Base-by-base conservation (phyloP, 306 rosid genomes). In the Carpinus fangiana region DNA sequence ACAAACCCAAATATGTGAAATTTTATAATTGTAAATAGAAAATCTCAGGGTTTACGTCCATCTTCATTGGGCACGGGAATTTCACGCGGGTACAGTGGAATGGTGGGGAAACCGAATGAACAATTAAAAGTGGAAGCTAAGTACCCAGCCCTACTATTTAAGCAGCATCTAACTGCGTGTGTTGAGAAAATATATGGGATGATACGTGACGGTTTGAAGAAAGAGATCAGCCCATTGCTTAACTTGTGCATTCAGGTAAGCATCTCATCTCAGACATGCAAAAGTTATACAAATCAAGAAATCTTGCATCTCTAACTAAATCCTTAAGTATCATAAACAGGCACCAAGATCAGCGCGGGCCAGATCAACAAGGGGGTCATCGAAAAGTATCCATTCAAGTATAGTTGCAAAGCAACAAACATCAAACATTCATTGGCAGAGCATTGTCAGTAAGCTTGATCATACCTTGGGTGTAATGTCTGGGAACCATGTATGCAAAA, bases 1-100 rank as follows among this genome's bases (percentile, higher is more conserved):
- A 14, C 16, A 70, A 76, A 79, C 60, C 48, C 38, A 2, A 31
- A 31, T 23, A 23, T 74, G 10, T 78, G 21, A 28, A 71, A 28
- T 65, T 53, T 72, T 84, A 66, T 14, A 57, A 43, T 45, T 71
- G 47, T 79, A 71, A 60, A 72, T 69, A 60, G 38, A 28, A 56
- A 71, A 76, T 76, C 61, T 73, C 88, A 93, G 98, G 98, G 96
- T 57, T 83, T 91, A 51, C 96, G 86, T 76, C 86, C 96, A 70
- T 82, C 96, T 75, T 85, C 98, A 70, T 72, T 88, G 89, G 85
- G 88, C 56, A 72, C 87, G 83, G 98, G 98, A 80, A 80, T 87
- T 82, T 93, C 96, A 70, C 91, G 91, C 72, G 98, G 98, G 59
- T 93, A 93, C 67, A 88, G 96, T 78, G 96, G 96, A 81, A 91